phyloP scores from a whole-genome alignment of 371 early-diverging fungal species.

The Mucor velutinosus region DNA sequence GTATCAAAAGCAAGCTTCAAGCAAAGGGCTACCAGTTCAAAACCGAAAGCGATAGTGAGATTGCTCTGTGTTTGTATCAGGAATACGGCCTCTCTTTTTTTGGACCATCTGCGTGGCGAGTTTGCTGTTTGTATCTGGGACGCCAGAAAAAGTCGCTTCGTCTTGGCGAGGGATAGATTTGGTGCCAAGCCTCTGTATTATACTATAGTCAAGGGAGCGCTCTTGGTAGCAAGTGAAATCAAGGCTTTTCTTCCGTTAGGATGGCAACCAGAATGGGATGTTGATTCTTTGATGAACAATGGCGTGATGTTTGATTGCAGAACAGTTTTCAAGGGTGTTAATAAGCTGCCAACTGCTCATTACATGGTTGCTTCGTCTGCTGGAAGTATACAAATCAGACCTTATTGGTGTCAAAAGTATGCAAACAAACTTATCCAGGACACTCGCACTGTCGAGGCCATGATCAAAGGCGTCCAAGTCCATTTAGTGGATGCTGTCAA shows the following conservation, averaged over 20 bases:
- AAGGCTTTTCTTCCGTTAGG: conserved; percentile 24
- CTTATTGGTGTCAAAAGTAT: conserved; percentile 25
- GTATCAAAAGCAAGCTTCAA: conserved; percentile 8
- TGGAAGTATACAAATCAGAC: conserved; percentile 9
- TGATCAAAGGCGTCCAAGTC: conserved; percentile 25
- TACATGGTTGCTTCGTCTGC: conserved; percentile 13
- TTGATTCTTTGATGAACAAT: conserved; percentile 10
- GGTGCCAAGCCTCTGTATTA: conserved; percentile 25
- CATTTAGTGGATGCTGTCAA: conserved; percentile 20
- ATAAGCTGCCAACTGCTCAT: conserved; percentile 23
- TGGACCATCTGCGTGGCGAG: conserved; percentile 25
- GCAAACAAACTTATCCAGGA: conserved; percentile 15
- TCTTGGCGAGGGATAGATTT: conserved; percentile 19
- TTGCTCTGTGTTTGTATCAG: conserved; percentile 21
- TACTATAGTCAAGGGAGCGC: conserved; percentile 16
- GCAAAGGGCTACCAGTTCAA: conserved; percentile 17
- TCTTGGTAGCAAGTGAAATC: conserved; percentile 24
- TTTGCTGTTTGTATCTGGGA: conserved; percentile 25
- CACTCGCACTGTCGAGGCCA: conserved; percentile 14
- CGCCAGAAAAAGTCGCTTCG: not conserved
- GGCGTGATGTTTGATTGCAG: conserved; percentile 11
- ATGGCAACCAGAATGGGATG: conserved; percentile 25
- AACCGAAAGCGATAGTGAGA: conserved; percentile 27
- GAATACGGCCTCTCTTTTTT: conserved; percentile 19
- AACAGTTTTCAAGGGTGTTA: conserved; percentile 21